Evolutionary conservation across 2,329 filamentous ascomycete species (phyloP).

Genomic region (Epichloe bromicola): DNA sequence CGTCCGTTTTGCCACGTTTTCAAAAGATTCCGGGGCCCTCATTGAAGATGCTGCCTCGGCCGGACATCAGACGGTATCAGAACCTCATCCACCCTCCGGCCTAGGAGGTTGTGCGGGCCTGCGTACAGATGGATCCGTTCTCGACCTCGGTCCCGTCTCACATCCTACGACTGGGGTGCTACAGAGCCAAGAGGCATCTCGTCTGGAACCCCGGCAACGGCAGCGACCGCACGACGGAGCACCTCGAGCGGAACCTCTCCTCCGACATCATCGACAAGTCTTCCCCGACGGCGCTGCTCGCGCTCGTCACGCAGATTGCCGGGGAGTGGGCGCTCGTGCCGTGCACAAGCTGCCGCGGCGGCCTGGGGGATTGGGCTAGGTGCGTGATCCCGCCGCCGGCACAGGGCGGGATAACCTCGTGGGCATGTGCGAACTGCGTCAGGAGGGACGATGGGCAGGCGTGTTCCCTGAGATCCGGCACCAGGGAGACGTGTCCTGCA

Average conservation of each 20-base stretch:
- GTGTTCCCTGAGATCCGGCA: neutral
- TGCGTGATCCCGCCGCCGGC: slow-evolving; percentile 1
- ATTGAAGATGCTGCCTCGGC: neutral
- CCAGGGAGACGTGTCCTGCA: too few relatives aligned
- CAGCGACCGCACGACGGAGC: neutral
- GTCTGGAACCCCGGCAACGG: neutral
- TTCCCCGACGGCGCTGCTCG: neutral
- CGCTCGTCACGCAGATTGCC: neutral
- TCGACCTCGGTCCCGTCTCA: neutral
- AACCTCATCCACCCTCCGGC: neutral
- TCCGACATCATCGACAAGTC: neutral
- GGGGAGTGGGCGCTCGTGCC: neutral
- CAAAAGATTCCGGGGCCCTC: too few relatives aligned
- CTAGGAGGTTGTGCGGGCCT: neutral
- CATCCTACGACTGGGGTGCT: neutral
- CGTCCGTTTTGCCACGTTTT: too few relatives aligned
- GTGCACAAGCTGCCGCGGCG: neutral
- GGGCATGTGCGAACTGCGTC: slow-evolving; percentile 4
- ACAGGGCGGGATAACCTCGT: neutral
- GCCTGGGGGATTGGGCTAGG: neutral
- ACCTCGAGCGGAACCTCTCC: neutral
- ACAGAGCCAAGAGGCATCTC: neutral
- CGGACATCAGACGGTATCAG: neutral
- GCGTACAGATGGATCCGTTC: neutral
- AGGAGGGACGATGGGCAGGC: neutral